A percentile compares a stretch with the other conserved stretches of the same genome.
Evolutionary conservation across 495 filamentous ascomycete species (phyloP).

Genomic region (Staphylotrichum tortipilum): DNA sequence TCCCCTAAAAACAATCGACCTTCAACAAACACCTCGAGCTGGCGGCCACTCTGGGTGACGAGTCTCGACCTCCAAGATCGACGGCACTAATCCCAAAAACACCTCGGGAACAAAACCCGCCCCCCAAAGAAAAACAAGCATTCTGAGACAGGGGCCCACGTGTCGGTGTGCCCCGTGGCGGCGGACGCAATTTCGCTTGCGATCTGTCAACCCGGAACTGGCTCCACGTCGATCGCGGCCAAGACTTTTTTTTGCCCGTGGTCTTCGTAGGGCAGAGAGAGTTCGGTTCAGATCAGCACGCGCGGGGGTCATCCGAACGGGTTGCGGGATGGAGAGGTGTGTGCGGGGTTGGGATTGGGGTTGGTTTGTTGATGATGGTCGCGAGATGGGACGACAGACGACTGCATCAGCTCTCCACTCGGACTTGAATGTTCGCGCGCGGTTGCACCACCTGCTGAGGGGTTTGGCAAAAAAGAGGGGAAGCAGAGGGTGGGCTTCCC

Average conservation of each 20-base stretch:
- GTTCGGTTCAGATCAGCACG: neutral
- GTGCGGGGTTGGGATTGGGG: neutral
- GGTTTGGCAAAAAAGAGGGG: no score
- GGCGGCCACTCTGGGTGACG: no score
- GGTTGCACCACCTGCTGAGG: neutral
- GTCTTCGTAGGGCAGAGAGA: neutral
- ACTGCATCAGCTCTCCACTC: no score
- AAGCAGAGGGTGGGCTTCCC: neutral
- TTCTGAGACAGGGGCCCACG: conserved; percentile 20
- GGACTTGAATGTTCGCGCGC: neutral
- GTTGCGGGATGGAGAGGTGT: neutral
- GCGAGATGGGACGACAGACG: neutral
- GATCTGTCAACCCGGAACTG: conserved; percentile 4
- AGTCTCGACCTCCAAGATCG: neutral
- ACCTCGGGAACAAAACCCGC: neutral
- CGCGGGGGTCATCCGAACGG: neutral
- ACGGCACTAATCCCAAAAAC: neutral
- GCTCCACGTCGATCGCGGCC: neutral
- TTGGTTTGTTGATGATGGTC: neutral
- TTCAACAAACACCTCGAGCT: no score
- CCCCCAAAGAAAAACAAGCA: conserved; percentile 29
- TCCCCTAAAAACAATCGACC: no score
- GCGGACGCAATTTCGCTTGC: conserved; percentile 29
- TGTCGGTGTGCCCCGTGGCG: conserved; percentile 17
- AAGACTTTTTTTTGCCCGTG: neutral